A percentile compares a stretch with the other conserved stretches of the same genome.
phyloP scores from a whole-genome alignment of 2,329 filamentous ascomycete genomes.

The Penicillium verrucosum region DNA sequence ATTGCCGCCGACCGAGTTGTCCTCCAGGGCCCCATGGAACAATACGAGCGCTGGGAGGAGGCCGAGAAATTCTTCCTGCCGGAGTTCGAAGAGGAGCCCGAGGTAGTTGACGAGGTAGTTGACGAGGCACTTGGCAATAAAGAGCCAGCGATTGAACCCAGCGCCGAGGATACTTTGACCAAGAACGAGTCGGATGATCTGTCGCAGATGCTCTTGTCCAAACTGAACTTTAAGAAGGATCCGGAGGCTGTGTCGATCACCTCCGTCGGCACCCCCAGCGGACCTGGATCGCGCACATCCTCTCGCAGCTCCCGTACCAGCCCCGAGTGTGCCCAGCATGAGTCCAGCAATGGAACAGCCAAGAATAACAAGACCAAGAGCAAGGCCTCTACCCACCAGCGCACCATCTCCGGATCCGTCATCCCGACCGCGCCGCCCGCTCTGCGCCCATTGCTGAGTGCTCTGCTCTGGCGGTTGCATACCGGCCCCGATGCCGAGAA shows the following conservation, averaged over 20 bases:
- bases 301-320: conserved; percentile 47
- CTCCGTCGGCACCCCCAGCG: conserved; percentile 43
- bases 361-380: conserved; percentile 23
- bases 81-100: conserved; percentile 43
- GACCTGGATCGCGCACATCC: conserved; percentile 43
- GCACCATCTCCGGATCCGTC: conserved; percentile 32
- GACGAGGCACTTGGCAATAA: conserved; percentile 17
- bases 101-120: conserved; percentile 25
- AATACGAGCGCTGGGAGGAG: conserved; percentile 47
- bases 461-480: conserved; percentile 47
- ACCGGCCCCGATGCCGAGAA: conserved; percentile 32
- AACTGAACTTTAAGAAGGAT: conserved; percentile 47
- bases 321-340: conserved; percentile 39
- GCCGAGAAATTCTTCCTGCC: conserved; percentile 46
- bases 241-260: conserved; percentile 38
- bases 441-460: conserved; percentile 44
- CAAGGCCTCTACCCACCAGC: conserved; percentile 28
- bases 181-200: conserved; percentile 35
- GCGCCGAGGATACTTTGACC: conserved; percentile 14
- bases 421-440: conserved; percentile 39
- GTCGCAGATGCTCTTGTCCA: conserved; percentile 48
- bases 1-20: conserved; percentile 43
- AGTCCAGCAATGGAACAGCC: conserved; percentile 20
- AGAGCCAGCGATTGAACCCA: conserved; percentile 18
- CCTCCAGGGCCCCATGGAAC: conserved; percentile 50